Evolutionary conservation across 2,329 filamentous ascomycete genomes (phyloP).

Genomic region (Metarhizium brunneum): DNA sequence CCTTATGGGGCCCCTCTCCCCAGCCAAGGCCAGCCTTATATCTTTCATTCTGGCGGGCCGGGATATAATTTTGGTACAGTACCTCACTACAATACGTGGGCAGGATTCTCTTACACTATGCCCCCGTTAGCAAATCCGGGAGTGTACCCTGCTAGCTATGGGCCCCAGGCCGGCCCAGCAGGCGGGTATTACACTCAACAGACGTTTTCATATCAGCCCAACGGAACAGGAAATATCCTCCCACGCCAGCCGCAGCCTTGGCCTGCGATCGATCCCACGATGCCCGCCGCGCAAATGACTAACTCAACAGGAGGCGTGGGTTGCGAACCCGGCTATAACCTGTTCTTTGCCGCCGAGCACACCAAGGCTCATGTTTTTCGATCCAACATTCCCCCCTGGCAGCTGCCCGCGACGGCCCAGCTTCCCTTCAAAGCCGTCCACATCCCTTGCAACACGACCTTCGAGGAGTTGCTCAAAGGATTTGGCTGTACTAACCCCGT

Average conservation of each 20-base stretch:
- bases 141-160: slow-evolving; percentile 1
- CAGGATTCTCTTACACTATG: slow-evolving; percentile 18
- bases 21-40: slow-evolving; percentile 27
- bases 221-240: slow-evolving; percentile 24
- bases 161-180: neutral
- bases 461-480: slow-evolving; percentile 48
- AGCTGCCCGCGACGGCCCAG: slow-evolving; percentile 29
- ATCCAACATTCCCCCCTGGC: slow-evolving; percentile 42
- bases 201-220: slow-evolving; percentile 25
- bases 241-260: slow-evolving; percentile 31
- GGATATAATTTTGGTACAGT: slow-evolving; percentile 21
- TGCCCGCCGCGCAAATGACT: slow-evolving; percentile 44
- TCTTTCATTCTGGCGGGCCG: slow-evolving; percentile 26
- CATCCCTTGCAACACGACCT: slow-evolving; percentile 41
- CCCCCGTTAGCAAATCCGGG: slow-evolving; percentile 11
- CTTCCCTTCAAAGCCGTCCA: slow-evolving; percentile 40
- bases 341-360: slow-evolving; percentile 49
- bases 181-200: slow-evolving; percentile 18
- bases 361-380: slow-evolving; percentile 52
- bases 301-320: slow-evolving; percentile 49
- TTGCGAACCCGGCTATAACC: slow-evolving; percentile 54
- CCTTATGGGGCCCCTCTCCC: slow-evolving; percentile 24
- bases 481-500: slow-evolving; percentile 45
- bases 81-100: slow-evolving; percentile 12
- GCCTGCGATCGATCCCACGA: slow-evolving; percentile 32